Evolutionary conservation across 371 early-diverging fungal species (phyloP), one percentile per base, ranked within the genome.

Genomic region (Mucor ambiguus): DNA sequence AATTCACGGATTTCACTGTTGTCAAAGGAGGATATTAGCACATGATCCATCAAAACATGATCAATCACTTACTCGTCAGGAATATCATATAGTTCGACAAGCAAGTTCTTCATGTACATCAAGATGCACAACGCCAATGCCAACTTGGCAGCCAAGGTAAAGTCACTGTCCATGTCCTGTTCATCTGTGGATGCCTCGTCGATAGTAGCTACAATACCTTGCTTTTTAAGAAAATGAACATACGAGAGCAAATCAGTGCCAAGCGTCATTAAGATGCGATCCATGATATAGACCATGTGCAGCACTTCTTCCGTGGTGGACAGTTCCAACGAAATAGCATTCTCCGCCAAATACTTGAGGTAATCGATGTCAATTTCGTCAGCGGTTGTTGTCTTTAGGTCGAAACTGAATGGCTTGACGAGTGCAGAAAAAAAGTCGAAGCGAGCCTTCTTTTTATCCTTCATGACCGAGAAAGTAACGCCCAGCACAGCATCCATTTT

Each of bases 231-330:
- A 24, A 67, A 66, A 28, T 84, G 81, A 44, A 89, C 60, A 58
- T 75, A 74, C 11, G 85, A 82, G 32, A 85, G 62, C 12, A 87
- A 55, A 64, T 83, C 87, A 52, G 90, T 84, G 29, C 91, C 94
- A 2, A 84, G 69, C 8, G 90, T 86, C 4, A 92, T 88, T 16
- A 93, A 79, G 7, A 89, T 78, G 11, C 90, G 85, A 70, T 90
- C 87, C 57, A 91, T 84, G 48, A 84, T 76, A 69, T 88, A 87
- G 4, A 93, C 75, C 10, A 95, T 80, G 38, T 79, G 78, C 10
- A 95, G 70, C 6, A 94, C 87, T 74, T 97, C 97, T 38, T 95
- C 96, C 35, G 87, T 74, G 24, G 84, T 82, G 62, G 87, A 88
- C 64, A 89, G 91, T 58, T 92, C 88, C 10, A 97, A 71, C 0